A percentile compares a stretch with the other conserved stretches of the same genome.
Evolutionary conservation across 495 filamentous ascomycete genomes (phyloP).

Genomic region (Terfezia boudieri): DNA sequence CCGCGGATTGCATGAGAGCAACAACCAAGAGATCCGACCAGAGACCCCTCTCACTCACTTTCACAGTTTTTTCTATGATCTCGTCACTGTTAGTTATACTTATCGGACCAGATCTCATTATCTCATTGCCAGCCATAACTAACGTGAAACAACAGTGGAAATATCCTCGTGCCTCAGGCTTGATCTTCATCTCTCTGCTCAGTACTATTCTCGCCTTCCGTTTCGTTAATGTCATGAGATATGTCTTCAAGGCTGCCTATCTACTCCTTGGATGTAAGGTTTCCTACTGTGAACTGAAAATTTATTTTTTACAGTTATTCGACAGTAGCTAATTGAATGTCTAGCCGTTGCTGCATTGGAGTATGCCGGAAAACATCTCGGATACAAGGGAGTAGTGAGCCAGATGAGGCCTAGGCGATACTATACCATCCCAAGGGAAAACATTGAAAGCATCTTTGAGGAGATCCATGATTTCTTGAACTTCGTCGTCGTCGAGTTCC

Average conservation of each 20-base stretch:
- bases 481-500: constrained; percentile 92
- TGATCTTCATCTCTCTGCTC: constrained; percentile 54
- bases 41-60: constrained; percentile 75
- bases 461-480: constrained; percentile 83
- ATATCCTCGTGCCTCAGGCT: constrained; percentile 56
- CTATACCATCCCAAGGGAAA: constrained; percentile 72
- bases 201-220: constrained; percentile 69
- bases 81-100: constrained; percentile 42
- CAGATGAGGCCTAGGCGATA: constrained; percentile 80
- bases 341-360: constrained; percentile 54
- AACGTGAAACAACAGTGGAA: constrained; percentile 31
- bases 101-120: neutral
- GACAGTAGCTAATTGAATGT: constrained; percentile 4
- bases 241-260: constrained; percentile 68
- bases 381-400: constrained; percentile 58
- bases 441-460: constrained; percentile 53
- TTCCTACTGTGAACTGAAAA: neutral
- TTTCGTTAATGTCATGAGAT: constrained; percentile 74
- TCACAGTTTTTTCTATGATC: constrained; percentile 82
- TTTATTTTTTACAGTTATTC: neutral
- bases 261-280: constrained; percentile 18
- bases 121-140: neutral
- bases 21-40: neutral
- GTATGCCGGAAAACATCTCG: constrained; percentile 46
- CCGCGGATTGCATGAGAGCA: neutral